These are phyloP conservation scores for Hansenula lynferdii DNA, from an alignment of 1,139 yeast genomes.

Conservation along the genomic window DNA sequence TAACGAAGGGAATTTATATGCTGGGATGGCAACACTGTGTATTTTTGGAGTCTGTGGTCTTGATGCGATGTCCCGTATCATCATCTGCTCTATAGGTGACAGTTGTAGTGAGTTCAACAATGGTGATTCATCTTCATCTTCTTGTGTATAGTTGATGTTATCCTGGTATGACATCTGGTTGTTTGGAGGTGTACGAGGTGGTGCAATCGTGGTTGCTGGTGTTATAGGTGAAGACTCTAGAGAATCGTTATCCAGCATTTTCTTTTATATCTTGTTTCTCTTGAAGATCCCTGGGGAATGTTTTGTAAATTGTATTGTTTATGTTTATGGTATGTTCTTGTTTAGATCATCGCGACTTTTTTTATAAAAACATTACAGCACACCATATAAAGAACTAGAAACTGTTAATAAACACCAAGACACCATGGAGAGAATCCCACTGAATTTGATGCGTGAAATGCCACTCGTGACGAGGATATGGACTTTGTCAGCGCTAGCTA, in stretches of 20 bases:
- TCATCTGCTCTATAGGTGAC: not conserved
- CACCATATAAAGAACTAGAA: too few relatives aligned
- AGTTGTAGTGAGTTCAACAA: not conserved
- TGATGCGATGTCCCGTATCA: not conserved
- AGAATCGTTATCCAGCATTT: too few relatives aligned
- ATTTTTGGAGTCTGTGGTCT: not conserved
- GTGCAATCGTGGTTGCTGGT: not conserved
- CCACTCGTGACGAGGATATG: constrained; percentile 20
- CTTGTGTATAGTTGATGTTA: too few relatives aligned
- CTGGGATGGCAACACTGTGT: not conserved
- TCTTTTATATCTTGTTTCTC: too few relatives aligned
- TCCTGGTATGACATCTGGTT: not conserved
- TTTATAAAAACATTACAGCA: too few relatives aligned
- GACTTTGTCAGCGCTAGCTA: constrained; percentile 7
- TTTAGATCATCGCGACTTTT: not conserved
- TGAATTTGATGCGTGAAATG: constrained; percentile 13
- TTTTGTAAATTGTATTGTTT: not conserved
- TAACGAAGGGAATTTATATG: not conserved
- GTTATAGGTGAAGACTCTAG: not conserved
- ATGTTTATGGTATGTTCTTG: not conserved
- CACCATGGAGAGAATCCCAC: constrained; percentile 18
- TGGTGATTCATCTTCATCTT: constrained; percentile 1
- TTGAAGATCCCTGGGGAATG: not conserved
- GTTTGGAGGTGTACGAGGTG: not conserved
- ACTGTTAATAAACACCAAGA: not conserved